A percentile compares a stretch with the other conserved stretches of the same genome.
These are phyloP conservation scores for Papilionanthe hybrid DNA, from an alignment of 116 monocot species.

Conservation along the genomic window DNA sequence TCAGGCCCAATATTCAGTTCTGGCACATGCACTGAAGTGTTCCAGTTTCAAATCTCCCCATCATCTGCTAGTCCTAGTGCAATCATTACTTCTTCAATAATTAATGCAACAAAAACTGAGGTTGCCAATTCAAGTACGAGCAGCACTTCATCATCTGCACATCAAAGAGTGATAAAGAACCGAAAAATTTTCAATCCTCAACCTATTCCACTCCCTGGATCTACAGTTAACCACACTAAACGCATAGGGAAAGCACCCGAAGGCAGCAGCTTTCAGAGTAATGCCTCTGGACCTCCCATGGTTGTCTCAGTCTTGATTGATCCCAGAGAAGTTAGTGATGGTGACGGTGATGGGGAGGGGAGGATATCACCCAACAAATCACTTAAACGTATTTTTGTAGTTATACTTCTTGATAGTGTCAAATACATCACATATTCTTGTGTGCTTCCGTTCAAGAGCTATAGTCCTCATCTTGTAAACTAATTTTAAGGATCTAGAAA, in stretches of 20 bases:
- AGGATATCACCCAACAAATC: constrained; percentile 28
- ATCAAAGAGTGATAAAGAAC: constrained; percentile 27
- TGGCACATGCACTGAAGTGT: constrained; percentile 95
- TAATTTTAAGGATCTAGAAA: constrained; percentile 3
- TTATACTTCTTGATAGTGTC: constrained; percentile 79
- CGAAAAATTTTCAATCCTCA: constrained; percentile 55
- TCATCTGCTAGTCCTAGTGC: constrained; percentile 29
- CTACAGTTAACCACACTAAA: constrained; percentile 34
- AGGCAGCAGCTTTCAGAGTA: constrained; percentile 17
- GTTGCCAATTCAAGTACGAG: constrained; percentile 24
- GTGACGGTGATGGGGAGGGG: constrained; percentile 46
- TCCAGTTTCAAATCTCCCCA: constrained; percentile 72
- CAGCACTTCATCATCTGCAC: constrained; percentile 19
- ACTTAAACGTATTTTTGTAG: constrained; percentile 75
- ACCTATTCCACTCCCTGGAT: constrained; percentile 51
- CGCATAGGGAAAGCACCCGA: constrained; percentile 19
- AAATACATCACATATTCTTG: constrained; percentile 98
- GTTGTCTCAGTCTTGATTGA: constrained; percentile 85
- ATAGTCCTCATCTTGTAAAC: constrained; percentile 48
- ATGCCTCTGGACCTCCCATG: constrained; percentile 30
- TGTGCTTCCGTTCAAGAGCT: constrained; percentile 62
- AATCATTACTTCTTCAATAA: constrained; percentile 43
- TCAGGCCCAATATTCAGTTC: constrained; percentile 87
- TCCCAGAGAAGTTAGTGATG: constrained; percentile 74
- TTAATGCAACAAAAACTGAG: constrained; percentile 24